Conservation (phyloP, 2,329 filamentous ascomycete genomes). For the Dactylella cylindrospora region DNA sequence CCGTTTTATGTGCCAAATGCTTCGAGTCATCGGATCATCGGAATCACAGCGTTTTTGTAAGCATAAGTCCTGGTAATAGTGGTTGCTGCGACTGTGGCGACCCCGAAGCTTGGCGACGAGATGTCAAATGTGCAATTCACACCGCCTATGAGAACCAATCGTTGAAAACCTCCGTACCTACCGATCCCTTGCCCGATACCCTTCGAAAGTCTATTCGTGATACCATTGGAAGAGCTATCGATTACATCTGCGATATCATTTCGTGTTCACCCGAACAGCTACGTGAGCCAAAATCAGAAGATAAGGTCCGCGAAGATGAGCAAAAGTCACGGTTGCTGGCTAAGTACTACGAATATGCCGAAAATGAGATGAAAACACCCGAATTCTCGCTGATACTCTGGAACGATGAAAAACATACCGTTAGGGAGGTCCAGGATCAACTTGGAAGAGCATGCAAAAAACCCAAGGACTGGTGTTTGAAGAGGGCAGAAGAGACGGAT, state of each 20-base stretch:
- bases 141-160: slow-evolving; percentile 62
- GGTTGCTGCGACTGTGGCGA: slow-evolving; percentile 98
- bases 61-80: slow-evolving; percentile 83
- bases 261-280: slow-evolving; percentile 97
- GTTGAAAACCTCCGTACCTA: slow-evolving; percentile 54
- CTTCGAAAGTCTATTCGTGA: slow-evolving; percentile 75
- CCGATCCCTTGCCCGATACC: slow-evolving; percentile 65
- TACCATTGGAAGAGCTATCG: slow-evolving; percentile 80
- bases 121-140: slow-evolving; percentile 91
- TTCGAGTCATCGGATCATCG: slow-evolving; percentile 95
- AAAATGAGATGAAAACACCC: slow-evolving; percentile 30
- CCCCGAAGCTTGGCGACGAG: slow-evolving; percentile 85
- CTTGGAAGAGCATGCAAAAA: slow-evolving; percentile 85
- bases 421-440: slow-evolving; percentile 85
- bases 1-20: slow-evolving; percentile 88
- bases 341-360: slow-evolving; percentile 65
- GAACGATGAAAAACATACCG: slow-evolving; percentile 99
- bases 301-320: slow-evolving; percentile 80
- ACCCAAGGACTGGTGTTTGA: slow-evolving; percentile 66
- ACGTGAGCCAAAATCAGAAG: slow-evolving; percentile 77
- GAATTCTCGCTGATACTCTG: slow-evolving; percentile 79
- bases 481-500: slow-evolving; percentile 84
- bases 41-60: slow-evolving; percentile 87
- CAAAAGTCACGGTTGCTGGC: slow-evolving; percentile 72
- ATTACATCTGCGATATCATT: slow-evolving; percentile 96